phyloP scores from a whole-genome alignment of 2,329 filamentous ascomycete genomes.

The Fusarium sp. region DNA sequence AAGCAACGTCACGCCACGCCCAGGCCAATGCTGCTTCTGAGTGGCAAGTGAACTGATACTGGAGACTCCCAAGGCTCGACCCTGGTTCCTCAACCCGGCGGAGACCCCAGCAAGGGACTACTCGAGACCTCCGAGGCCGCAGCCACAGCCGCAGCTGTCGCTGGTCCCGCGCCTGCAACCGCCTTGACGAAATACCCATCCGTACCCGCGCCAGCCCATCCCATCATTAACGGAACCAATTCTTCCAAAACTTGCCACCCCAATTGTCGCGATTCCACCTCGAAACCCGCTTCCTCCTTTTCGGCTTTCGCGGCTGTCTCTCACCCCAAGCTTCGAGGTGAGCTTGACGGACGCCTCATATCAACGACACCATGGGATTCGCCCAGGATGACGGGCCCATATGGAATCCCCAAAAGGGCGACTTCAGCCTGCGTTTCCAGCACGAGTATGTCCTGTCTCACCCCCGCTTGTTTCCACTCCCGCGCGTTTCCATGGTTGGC shows the following conservation, averaged over 20 bases:
- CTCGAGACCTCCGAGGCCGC: conserved; percentile 26
- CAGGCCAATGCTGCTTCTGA: conserved; percentile 25
- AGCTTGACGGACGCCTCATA: conserved; percentile 27
- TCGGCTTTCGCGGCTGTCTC: conserved; percentile 20
- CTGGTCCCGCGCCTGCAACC: conserved; percentile 33
- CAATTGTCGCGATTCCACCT: conserved; percentile 16
- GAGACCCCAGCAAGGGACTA: conserved; percentile 12
- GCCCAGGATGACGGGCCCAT: conserved; percentile 68
- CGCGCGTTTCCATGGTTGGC: conserved; percentile 10
- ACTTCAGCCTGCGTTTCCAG: conserved; percentile 73
- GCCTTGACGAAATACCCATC: conserved; percentile 25
- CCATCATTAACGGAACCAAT: conserved; percentile 1
- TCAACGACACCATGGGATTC: conserved; percentile 57
- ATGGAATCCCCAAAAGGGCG: conserved; percentile 68
- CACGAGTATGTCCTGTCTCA: conserved; percentile 69
- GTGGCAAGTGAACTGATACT: conserved; percentile 11
- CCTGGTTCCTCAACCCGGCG: conserved; percentile 32
- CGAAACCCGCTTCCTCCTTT: conserved; percentile 11
- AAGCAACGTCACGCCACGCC: conserved; percentile 20
- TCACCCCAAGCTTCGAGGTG: conserved; percentile 25
- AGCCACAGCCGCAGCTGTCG: conserved; percentile 21
- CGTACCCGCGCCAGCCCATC: conserved; percentile 18
- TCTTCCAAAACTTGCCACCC: conserved; percentile 3
- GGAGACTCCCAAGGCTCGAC: conserved; percentile 15
- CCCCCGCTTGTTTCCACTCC: background rate